Conservation (phyloP, 2,329 filamentous ascomycete species). For the Colletotrichum euphorbiae region DNA sequence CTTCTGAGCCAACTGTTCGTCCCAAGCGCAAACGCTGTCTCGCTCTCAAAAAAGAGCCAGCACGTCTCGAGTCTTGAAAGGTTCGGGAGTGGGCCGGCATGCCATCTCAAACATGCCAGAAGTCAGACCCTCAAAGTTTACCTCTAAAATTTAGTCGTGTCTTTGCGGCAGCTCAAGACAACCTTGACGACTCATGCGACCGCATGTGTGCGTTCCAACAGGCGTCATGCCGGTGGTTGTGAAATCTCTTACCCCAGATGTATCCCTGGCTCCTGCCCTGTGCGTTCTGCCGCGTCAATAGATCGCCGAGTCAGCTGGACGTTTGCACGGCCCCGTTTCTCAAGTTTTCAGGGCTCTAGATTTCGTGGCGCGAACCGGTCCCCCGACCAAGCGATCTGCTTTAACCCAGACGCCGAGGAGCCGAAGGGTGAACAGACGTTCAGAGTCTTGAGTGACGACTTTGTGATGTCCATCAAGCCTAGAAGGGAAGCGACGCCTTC, state of each 20-base stretch:
- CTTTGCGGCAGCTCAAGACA: conserved; percentile 31
- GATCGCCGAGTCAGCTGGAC: conserved; percentile 28
- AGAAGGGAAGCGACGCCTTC: neutral
- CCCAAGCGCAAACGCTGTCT: conserved; percentile 24
- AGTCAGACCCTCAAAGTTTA: conserved; percentile 25
- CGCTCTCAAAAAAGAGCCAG: neutral
- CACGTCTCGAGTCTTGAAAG: neutral
- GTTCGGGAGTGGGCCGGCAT: neutral
- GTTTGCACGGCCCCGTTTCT: neutral
- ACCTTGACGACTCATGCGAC: conserved; percentile 33
- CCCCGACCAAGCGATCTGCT: neutral
- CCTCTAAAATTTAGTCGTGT: conserved; percentile 9
- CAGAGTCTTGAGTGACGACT: neutral
- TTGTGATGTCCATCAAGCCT: neutral
- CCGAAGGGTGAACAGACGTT: no score
- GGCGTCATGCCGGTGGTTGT: conserved; percentile 10
- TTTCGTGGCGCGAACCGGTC: neutral
- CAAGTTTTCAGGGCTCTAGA: neutral
- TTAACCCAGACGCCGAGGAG: neutral
- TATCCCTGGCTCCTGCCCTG: conserved; percentile 24
- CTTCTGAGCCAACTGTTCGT: conserved; percentile 18
- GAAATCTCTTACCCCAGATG: conserved; percentile 16
- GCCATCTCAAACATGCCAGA: conserved; percentile 32
- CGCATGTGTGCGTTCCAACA: conserved; percentile 23
- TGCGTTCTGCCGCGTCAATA: conserved; percentile 2